phyloP scores from a whole-genome alignment of 257 asterid genomes.

The Coffea canephora region DNA sequence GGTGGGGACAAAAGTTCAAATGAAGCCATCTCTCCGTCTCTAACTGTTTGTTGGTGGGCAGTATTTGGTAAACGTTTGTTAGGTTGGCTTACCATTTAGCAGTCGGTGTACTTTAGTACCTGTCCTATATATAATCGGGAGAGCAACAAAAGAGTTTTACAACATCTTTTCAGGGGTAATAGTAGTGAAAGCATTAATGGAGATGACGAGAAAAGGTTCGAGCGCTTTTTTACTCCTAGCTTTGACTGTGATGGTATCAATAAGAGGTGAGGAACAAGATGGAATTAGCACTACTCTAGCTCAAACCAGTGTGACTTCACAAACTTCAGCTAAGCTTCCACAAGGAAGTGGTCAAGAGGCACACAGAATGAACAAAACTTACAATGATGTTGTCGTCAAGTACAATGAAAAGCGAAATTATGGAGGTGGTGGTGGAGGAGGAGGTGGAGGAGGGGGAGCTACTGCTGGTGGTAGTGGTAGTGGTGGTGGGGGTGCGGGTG shows the following conservation, averaged over 20 bases:
- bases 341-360: neutral
- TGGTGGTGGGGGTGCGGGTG: constrained; percentile 15
- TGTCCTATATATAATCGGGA: constrained; percentile 1
- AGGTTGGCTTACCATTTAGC: neutral
- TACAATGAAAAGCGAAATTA: neutral
- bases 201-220: constrained; percentile 14
- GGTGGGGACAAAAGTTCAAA: constrained; percentile 33
- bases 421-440: constrained; percentile 17
- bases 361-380: neutral
- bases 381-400: constrained; percentile 3
- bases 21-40: constrained; percentile 16
- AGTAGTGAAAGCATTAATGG: constrained; percentile 19
- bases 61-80: neutral
- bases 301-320: constrained; percentile 6
- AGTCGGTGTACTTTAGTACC: neutral
- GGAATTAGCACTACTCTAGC: constrained; percentile 8
- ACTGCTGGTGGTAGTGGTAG: constrained; percentile 20
- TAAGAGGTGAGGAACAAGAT: constrained; percentile 10
- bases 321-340: neutral
- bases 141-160: neutral
- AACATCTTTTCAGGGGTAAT: neutral
- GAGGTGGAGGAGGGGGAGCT: constrained; percentile 15
- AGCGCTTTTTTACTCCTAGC: constrained; percentile 4
- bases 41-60: neutral
- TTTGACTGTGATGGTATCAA: neutral